These are phyloP conservation scores for Typha latifolia DNA, from an alignment of 176 grass and related monocot genomes.

Conservation along the genomic window DNA sequence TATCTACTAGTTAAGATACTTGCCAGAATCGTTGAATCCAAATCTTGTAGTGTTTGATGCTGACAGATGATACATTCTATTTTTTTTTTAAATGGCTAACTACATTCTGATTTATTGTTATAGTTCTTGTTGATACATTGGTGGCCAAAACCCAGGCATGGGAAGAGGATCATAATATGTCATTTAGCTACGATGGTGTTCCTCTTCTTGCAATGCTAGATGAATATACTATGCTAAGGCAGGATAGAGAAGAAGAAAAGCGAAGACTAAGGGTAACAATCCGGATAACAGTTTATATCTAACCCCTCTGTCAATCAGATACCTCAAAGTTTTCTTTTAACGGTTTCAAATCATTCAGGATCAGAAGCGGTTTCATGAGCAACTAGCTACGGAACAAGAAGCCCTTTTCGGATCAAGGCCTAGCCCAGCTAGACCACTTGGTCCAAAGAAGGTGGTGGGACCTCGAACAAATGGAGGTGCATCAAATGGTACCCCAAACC, in stretches of 20 bases:
- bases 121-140: conserved; percentile 73
- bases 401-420: conserved; percentile 43
- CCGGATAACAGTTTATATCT: not conserved
- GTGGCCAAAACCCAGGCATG: conserved; percentile 56
- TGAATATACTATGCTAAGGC: conserved; percentile 65
- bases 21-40: not conserved
- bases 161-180: conserved; percentile 53
- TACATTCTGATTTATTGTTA: not conserved
- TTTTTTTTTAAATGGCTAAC: not conserved
- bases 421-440: conserved; percentile 50
- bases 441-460: conserved; percentile 47
- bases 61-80: not conserved
- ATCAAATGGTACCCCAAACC: conserved; percentile 31
- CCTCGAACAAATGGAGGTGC: conserved; percentile 24
- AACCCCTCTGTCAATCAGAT: not conserved
- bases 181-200: conserved; percentile 70
- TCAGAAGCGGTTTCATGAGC: conserved; percentile 80
- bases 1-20: not conserved
- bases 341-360: conserved; percentile 31
- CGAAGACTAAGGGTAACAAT: conserved; percentile 48
- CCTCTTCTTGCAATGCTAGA: conserved; percentile 77
- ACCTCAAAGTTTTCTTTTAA: not conserved
- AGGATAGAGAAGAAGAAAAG: conserved; percentile 84
- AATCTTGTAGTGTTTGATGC: not conserved
- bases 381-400: conserved; percentile 64